Evolutionary conservation across 2,329 filamentous ascomycete species (phyloP), one percentile per base, ranked within the genome.

Genomic region (Dichotomopilus funicola): DNA sequence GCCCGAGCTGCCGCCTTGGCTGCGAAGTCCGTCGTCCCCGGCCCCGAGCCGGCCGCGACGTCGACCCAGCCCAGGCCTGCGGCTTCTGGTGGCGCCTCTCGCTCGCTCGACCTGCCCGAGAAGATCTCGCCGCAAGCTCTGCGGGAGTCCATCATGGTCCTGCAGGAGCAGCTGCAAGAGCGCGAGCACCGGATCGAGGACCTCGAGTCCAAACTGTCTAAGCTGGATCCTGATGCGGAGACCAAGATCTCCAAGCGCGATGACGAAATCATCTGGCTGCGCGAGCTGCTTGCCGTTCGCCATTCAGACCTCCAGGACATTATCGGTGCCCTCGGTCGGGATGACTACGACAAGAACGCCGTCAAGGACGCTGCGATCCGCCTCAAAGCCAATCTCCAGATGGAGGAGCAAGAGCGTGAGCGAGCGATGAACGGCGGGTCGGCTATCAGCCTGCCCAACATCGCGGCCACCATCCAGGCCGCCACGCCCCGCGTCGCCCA

Each of bases 381-480:
- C 52, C 85, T 99, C 58, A 89, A 90, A 68, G 89, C 94, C 11
- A 96, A 96, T 66, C 78, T 99, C 38, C 90, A 97, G 69, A 99
- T 99, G 94, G 92, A 99, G 71, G 89, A 95, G 68, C 90, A 96
- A 69, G 91, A 96, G 72, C 89, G 90, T 51, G 92, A 97, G 70
- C 82, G 94, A 57, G 86, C 89, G 0, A 81, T 89, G 72, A 85
- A 87, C 53, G 85, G 85, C 48, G 82, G 81, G 11, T 87, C 83
- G 6, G 76, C 82, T 34, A 78, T 86, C 58, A 82, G 78, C 53
- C 77, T 94, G 63, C 88, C 89, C 4, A 89, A 88, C 42, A 81
- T 96, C 43, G 87, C 89, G 1, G 86, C 87, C 47, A 82, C 89
- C 36, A 85, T 91, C 47, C 84, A 91, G 60, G 86, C 89, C 9